Evolutionary conservation across 495 filamentous ascomycete species (phyloP).

Genomic region (Baudoinia panamericana): DNA sequence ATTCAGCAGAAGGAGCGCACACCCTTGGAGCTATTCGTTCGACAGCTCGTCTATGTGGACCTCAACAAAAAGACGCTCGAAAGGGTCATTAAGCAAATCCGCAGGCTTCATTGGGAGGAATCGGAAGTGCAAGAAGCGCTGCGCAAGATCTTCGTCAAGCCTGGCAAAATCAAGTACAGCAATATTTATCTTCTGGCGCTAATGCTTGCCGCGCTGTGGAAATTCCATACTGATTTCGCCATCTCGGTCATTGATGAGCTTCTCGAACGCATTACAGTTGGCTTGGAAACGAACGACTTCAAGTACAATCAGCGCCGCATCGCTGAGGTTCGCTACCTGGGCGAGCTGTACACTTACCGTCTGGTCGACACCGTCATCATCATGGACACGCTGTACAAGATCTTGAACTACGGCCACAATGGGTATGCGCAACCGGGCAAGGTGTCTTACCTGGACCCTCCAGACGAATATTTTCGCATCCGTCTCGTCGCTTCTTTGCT

Average conservation of each 20-base stretch:
- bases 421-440: constrained; percentile 71
- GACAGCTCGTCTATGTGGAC: constrained; percentile 81
- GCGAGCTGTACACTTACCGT: constrained; percentile 94
- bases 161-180: constrained; percentile 92
- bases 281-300: constrained; percentile 92
- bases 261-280: constrained; percentile 74
- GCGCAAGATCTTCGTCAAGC: constrained; percentile 86
- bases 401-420: constrained; percentile 81
- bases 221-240: constrained; percentile 84
- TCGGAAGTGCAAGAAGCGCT: constrained; percentile 71
- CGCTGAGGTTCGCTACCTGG: constrained; percentile 91
- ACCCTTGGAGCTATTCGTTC: constrained; percentile 81
- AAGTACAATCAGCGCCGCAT: constrained; percentile 93
- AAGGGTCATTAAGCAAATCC: constrained; percentile 81
- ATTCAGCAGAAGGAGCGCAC: constrained; percentile 94
- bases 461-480: constrained; percentile 92
- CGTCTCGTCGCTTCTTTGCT: constrained; percentile 78
- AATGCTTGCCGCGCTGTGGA: constrained; percentile 72
- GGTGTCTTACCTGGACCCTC: constrained; percentile 62
- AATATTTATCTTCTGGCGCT: constrained; percentile 93
- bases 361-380: constrained; percentile 93
- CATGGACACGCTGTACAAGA: constrained; percentile 88
- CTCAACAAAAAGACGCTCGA: constrained; percentile 89
- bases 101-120: constrained; percentile 96
- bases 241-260: constrained; percentile 80